Conservation (phyloP, 2,329 filamentous ascomycete genomes). For the Cladobotryum protrusum region DNA sequence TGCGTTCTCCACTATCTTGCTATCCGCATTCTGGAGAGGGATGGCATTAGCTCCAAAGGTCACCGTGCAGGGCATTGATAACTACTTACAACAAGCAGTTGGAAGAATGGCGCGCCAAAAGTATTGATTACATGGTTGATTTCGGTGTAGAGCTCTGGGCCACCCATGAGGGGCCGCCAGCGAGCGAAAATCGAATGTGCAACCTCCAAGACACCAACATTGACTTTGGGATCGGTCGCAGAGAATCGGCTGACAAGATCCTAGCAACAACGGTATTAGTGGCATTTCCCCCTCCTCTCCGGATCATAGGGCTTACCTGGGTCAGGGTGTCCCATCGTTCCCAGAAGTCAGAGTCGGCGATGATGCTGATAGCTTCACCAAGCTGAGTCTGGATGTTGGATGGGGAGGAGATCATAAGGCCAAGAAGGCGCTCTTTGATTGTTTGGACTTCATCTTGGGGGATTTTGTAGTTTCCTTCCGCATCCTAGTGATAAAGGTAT, state of each 20-base stretch:
- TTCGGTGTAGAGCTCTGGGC: conserved; percentile 86
- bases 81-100: conserved; percentile 61
- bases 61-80: not conserved
- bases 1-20: conserved; percentile 66
- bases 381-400: conserved; percentile 85
- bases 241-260: conserved; percentile 87
- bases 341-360: conserved; percentile 98
- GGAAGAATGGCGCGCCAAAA: conserved; percentile 79
- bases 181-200: conserved; percentile 96
- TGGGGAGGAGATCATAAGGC: conserved; percentile 91
- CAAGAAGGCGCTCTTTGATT: conserved; percentile 93
- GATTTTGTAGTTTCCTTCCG: conserved; percentile 90
- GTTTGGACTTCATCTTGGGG: conserved; percentile 73
- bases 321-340: conserved; percentile 93
- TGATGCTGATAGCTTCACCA: conserved; percentile 92
- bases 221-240: conserved; percentile 71
- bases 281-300: not conserved
- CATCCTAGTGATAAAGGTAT: conserved; percentile 50
- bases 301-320: conserved; percentile 43
- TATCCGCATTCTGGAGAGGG: conserved; percentile 53
- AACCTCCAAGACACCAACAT: conserved; percentile 91
- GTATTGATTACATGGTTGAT: conserved; percentile 90
- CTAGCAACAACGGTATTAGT: conserved; percentile 29
- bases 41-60: conserved; percentile 14
- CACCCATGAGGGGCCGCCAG: conserved; percentile 91